Conservation (phyloP, 2,329 filamentous ascomycete species). For the Rasamsonia emersonii region DNA sequence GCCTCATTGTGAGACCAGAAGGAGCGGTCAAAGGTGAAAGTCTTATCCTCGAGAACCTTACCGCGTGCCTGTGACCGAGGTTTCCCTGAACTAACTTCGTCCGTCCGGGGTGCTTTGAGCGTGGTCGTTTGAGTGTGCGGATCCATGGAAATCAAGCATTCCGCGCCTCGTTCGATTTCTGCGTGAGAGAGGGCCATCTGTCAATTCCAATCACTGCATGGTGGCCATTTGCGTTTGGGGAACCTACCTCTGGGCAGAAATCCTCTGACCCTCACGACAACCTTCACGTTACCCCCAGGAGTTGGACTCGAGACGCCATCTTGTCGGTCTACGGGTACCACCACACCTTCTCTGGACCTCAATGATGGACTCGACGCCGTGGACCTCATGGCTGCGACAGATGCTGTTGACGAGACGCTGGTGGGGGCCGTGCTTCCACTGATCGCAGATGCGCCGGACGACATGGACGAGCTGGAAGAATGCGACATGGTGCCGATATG, state of each 20-base stretch:
- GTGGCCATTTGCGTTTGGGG: neutral
- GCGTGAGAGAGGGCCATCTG: constrained; percentile 4
- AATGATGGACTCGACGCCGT: constrained; percentile 72
- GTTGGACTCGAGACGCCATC: constrained; percentile 39
- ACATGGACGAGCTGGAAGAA: constrained; percentile 27
- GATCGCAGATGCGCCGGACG: constrained; percentile 23
- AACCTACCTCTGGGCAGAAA: constrained; percentile 66
- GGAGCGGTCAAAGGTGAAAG: constrained; percentile 92
- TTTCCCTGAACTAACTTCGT: constrained; percentile 42
- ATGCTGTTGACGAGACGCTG: constrained; percentile 28
- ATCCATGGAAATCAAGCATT: constrained; percentile 89
- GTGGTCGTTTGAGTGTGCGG: constrained; percentile 77
- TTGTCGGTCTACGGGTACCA: constrained; percentile 44
- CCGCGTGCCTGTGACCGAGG: constrained; percentile 54
- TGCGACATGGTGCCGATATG: constrained; percentile 22
- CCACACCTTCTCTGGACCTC: constrained; percentile 61
- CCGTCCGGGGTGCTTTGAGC: constrained; percentile 60
- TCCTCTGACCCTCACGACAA: constrained; percentile 71
- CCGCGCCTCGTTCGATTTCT: constrained; percentile 74
- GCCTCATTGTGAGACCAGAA: constrained; percentile 86
- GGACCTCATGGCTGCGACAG: constrained; percentile 38
- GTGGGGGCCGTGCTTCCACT: constrained; percentile 30
- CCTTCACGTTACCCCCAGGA: constrained; percentile 66
- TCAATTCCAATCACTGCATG: constrained; percentile 1
- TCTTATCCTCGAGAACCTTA: constrained; percentile 75